Evolutionary conservation across 768 basidiomycete genomes (phyloP).

Genomic region (Leccinellum luteum): DNA sequence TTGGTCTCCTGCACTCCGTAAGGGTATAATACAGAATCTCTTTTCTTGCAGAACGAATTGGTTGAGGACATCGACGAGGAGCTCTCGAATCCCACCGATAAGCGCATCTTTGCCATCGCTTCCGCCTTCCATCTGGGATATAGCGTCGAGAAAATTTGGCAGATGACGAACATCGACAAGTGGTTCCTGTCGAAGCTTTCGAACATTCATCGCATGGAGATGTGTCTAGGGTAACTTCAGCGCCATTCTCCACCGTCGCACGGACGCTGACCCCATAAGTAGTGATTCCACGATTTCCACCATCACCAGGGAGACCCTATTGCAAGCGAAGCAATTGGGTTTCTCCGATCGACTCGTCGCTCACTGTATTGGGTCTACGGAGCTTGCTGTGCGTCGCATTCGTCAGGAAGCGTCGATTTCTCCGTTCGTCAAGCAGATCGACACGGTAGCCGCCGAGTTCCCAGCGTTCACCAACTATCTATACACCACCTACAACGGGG

Average conservation of each 20-base stretch:
- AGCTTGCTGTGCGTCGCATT: slow-evolving; percentile 87
- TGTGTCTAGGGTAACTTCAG: slow-evolving; percentile 59
- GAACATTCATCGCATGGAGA: slow-evolving; percentile 81
- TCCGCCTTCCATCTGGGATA: slow-evolving; percentile 92
- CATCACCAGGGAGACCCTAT: slow-evolving; percentile 60
- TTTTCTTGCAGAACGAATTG: slow-evolving; percentile 64
- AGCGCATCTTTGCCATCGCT: slow-evolving; percentile 95
- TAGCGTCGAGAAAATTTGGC: slow-evolving; percentile 93
- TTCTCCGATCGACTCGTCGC: slow-evolving; percentile 95
- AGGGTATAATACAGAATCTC: background rate
- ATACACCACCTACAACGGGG: slow-evolving; percentile 97
- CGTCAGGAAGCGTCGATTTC: slow-evolving; percentile 80
- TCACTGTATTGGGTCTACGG: slow-evolving; percentile 78
- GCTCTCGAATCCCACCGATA: slow-evolving; percentile 91
- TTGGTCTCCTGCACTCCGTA: background rate
- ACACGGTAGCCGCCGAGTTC: slow-evolving; percentile 98
- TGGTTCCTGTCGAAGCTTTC: slow-evolving; percentile 95
- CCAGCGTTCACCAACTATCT: slow-evolving; percentile 98
- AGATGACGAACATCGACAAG: slow-evolving; percentile 97
- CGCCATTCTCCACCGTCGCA: background rate
- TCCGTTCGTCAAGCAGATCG: slow-evolving; percentile 98
- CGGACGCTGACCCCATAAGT: slow-evolving; percentile 4
- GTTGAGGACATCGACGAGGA: slow-evolving; percentile 93
- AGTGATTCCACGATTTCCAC: slow-evolving; percentile 66
- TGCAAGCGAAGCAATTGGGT: slow-evolving; percentile 88